Conservation (phyloP, 2,329 filamentous ascomycete genomes). For the Macrophomina pseudophaseolina region DNA sequence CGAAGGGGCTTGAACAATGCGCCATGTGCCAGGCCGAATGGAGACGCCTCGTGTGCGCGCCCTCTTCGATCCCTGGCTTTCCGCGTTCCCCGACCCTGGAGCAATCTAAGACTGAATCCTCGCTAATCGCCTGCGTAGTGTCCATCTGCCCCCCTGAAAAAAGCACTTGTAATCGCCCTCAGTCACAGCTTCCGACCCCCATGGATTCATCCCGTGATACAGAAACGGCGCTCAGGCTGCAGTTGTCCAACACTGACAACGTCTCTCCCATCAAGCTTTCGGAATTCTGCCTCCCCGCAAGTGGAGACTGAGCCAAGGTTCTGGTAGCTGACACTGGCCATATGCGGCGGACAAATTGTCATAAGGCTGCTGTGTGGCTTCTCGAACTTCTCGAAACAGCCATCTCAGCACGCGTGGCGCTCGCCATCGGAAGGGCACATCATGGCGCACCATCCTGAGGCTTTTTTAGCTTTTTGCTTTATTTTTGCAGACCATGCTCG, state of each 20-base stretch:
- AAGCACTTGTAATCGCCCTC: not conserved
- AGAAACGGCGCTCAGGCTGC: not conserved
- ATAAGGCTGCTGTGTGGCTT: conserved; percentile 21
- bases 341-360: not conserved
- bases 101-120: conserved; percentile 20
- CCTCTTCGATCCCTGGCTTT: conserved; percentile 6
- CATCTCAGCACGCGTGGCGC: conserved; percentile 15
- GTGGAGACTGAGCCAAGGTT: not conserved
- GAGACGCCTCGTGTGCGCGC: conserved; percentile 12
- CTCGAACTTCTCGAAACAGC: conserved; percentile 12
- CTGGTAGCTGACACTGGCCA: not conserved
- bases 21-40: conserved; percentile 13
- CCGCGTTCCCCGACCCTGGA: conserved; percentile 21
- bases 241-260: not conserved
- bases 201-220: not conserved
- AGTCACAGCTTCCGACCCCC: not conserved
- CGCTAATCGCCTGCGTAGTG: conserved; percentile 20
- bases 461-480: conserved; percentile 4
- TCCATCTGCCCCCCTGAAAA: not conserved
- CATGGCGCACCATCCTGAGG: not conserved
- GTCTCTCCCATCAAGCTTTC: not conserved
- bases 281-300: not conserved
- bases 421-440: conserved; percentile 8
- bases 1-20: conserved; percentile 11
- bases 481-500: conserved; percentile 11